Conservation (phyloP, 495 filamentous ascomycete species). For the Elasticomyces elasticus region DNA sequence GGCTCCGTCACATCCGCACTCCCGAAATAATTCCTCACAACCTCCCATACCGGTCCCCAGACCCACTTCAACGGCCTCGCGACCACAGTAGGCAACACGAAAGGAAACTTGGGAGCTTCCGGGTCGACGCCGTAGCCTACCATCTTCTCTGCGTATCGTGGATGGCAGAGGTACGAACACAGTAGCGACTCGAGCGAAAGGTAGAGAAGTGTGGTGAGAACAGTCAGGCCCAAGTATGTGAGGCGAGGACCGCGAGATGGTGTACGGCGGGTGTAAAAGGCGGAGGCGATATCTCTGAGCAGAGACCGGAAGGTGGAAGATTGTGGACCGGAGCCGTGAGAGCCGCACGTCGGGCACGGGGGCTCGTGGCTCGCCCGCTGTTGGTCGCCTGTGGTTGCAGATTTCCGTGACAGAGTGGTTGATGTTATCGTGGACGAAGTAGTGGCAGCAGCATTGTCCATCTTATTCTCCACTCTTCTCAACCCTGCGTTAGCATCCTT, state of each 20-base stretch:
- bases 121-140: slow-evolving; percentile 17
- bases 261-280: slow-evolving; percentile 12
- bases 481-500: slow-evolving; percentile 31
- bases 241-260: neutral
- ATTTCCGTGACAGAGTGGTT: neutral
- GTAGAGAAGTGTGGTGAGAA: slow-evolving; percentile 4
- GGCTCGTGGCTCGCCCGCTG: neutral
- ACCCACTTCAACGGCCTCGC: slow-evolving; percentile 11
- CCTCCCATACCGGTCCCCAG: slow-evolving; percentile 12
- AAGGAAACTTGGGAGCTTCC: slow-evolving; percentile 16
- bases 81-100: slow-evolving; percentile 19
- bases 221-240: slow-evolving; percentile 14
- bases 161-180: slow-evolving; percentile 20
- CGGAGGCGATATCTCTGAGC: slow-evolving; percentile 9
- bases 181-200: slow-evolving; percentile 11
- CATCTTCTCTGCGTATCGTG: slow-evolving; percentile 11
- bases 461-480: slow-evolving; percentile 27
- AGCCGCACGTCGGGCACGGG: slow-evolving; percentile 15
- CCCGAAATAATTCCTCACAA: slow-evolving; percentile 3
- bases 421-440: neutral
- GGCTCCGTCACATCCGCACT: neutral
- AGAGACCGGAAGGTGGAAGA: slow-evolving; percentile 9
- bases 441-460: slow-evolving; percentile 20
- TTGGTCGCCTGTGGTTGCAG: neutral
- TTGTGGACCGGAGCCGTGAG: neutral